These are phyloP conservation scores for Paecilomyces fulvus DNA, from an alignment of 2,329 filamentous ascomycete species.

Conservation along the genomic window DNA sequence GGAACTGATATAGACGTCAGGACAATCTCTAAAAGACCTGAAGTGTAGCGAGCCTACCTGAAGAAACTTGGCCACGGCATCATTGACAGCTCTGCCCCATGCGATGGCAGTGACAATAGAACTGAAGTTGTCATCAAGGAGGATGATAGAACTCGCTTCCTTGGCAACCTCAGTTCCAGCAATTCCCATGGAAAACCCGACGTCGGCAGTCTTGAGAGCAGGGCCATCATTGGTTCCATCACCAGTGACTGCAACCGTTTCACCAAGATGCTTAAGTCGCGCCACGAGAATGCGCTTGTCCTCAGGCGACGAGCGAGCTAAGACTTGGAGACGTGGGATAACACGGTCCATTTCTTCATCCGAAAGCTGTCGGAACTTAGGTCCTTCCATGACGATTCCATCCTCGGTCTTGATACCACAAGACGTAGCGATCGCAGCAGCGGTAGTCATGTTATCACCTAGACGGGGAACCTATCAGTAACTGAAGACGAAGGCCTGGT, in stretches of 20 bases:
- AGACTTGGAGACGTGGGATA: constrained; percentile 53
- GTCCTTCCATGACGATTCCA: constrained; percentile 60
- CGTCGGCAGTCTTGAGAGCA: constrained; percentile 57
- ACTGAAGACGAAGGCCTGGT: not conserved
- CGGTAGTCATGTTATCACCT: constrained; percentile 62
- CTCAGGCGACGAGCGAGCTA: constrained; percentile 58
- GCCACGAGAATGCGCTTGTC: constrained; percentile 58
- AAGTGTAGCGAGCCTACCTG: constrained; percentile 27
- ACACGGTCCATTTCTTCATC: constrained; percentile 51
- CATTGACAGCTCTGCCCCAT: constrained; percentile 62
- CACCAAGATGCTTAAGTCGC: constrained; percentile 53
- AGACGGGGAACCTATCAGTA: not conserved
- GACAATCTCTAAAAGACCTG: constrained; percentile 50
- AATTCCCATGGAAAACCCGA: constrained; percentile 62
- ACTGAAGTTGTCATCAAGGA: constrained; percentile 58
- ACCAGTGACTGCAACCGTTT: constrained; percentile 56
- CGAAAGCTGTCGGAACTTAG: constrained; percentile 54
- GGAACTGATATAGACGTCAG: constrained; percentile 46
- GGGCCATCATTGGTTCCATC: constrained; percentile 61
- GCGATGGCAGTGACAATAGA: constrained; percentile 59
- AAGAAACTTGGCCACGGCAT: constrained; percentile 59
- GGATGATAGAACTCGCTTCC: constrained; percentile 59
- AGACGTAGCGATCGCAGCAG: constrained; percentile 62
- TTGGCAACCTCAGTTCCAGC: constrained; percentile 60
- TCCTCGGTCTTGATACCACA: constrained; percentile 58